Evolutionary conservation across 73 alveolate genomes (phyloP).

Genomic region (Diophrys sp.): DNA sequence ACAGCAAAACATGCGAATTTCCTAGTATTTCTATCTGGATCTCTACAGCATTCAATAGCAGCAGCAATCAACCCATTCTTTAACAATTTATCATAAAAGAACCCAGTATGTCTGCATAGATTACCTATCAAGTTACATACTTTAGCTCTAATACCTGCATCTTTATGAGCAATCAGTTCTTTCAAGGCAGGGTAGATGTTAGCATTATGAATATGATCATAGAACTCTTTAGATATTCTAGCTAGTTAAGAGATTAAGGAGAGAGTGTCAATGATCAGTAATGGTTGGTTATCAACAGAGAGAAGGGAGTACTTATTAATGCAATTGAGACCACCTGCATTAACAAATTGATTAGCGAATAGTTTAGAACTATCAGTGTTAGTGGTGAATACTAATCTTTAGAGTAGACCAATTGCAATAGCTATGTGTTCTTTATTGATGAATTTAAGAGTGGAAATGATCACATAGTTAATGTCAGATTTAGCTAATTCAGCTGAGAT

Average conservation of each 20-base stretch:
- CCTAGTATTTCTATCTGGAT: constrained; percentile 94
- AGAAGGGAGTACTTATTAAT: constrained; percentile 64
- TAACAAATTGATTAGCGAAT: constrained; percentile 80
- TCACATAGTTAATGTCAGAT: constrained; percentile 66
- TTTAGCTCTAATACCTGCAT: constrained; percentile 90
- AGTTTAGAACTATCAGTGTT: constrained; percentile 74
- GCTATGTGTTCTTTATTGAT: constrained; percentile 69
- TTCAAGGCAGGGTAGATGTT: constrained; percentile 85
- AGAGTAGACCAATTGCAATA: constrained; percentile 67
- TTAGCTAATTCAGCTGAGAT: constrained; percentile 65
- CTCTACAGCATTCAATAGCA: constrained; percentile 94
- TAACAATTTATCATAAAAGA: constrained; percentile 89
- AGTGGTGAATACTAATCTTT: constrained; percentile 59
- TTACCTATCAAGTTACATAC: constrained; percentile 98
- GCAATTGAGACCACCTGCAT: constrained; percentile 76
- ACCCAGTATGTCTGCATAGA: constrained; percentile 96
- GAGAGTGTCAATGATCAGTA: constrained; percentile 84
- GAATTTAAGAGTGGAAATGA: constrained; percentile 65
- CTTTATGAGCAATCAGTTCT: constrained; percentile 78
- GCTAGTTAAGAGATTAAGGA: constrained; percentile 87
- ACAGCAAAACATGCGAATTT: constrained; percentile 99
- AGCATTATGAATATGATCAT: constrained; percentile 85
- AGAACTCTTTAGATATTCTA: constrained; percentile 86
- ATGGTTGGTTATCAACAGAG: constrained; percentile 50
- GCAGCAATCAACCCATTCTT: constrained; percentile 90